Evolutionary conservation across 139 green algal species (phyloP).

Genomic region (Cymbomonas tetramitiformis): DNA sequence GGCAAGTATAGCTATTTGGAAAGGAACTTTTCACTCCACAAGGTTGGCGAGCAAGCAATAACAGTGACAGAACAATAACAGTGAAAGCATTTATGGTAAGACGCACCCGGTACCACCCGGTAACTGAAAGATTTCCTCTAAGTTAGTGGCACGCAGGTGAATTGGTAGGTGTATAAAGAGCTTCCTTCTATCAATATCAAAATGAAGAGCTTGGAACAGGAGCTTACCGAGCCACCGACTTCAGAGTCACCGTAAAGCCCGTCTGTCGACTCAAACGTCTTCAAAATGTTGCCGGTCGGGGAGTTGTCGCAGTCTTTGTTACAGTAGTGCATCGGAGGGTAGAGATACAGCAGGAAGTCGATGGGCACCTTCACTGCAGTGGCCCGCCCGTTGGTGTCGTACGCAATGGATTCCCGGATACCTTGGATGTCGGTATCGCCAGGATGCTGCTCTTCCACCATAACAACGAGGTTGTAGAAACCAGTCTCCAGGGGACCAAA

Average conservation of each 20-base stretch:
- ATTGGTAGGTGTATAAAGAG: no score
- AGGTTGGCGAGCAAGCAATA: no score
- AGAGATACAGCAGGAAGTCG: slow-evolving; percentile 26
- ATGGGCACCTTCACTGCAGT: slow-evolving; percentile 11
- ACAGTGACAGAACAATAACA: no score
- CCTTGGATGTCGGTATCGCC: background rate
- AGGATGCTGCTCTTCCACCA: slow-evolving; percentile 4
- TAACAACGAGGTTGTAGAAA: slow-evolving; percentile 20
- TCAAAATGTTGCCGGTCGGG: background rate
- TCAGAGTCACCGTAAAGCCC: slow-evolving; percentile 3
- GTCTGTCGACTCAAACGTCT: slow-evolving; percentile 11
- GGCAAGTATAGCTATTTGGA: no score
- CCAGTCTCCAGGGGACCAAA: background rate
- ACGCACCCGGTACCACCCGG: no score
- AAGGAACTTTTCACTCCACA: no score
- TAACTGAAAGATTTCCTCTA: no score
- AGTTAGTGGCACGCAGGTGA: no score
- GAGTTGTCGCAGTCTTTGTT: slow-evolving; percentile 12
- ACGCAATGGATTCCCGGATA: background rate
- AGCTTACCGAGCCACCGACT: background rate
- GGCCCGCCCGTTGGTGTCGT: slow-evolving; percentile 1
- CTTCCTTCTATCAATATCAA: no score
- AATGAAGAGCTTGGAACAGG: no score
- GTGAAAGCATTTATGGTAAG: no score
- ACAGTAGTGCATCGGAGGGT: slow-evolving; percentile 20